phyloP scores from a whole-genome alignment of 2,329 filamentous ascomycete species.

The Beauveria caledonica region DNA sequence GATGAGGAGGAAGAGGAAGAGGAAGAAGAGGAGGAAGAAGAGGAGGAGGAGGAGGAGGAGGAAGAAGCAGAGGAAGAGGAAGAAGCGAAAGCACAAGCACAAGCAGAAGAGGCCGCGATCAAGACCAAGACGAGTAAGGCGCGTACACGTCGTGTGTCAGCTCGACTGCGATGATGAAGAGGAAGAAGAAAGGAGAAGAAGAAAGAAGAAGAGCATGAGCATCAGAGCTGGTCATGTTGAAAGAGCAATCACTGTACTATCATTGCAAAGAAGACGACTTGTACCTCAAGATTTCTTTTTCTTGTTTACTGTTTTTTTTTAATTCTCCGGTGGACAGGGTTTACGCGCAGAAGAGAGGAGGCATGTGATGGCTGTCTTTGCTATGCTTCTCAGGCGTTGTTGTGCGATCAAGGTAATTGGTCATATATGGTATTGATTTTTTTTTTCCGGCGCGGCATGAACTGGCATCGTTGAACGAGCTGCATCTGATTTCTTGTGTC shows the following conservation, averaged over 20 bases:
- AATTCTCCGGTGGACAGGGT: too few relatives aligned
- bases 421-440: neutral
- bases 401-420: too few relatives aligned
- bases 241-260: too few relatives aligned
- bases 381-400: too few relatives aligned
- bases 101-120: neutral
- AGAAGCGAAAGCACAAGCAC: neutral
- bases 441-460: neutral
- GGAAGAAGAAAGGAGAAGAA: too few relatives aligned
- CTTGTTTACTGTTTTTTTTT: too few relatives aligned
- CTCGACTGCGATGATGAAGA: constrained; percentile 7
- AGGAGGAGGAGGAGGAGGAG: neutral
- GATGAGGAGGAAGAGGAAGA: neutral
- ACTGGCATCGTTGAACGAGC: constrained; percentile 3
- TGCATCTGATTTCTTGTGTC: neutral
- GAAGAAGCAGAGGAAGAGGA: neutral
- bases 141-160: neutral
- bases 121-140: neutral
- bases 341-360: too few relatives aligned
- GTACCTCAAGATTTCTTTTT: too few relatives aligned
- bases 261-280: too few relatives aligned
- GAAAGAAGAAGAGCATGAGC: too few relatives aligned
- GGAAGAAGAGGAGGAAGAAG: neutral
- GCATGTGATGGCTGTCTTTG: too few relatives aligned
- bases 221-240: too few relatives aligned